A percentile compares a stretch with the other conserved stretches of the same genome.
phyloP scores from a whole-genome alignment of 169 alveolate genomes.

The Condylostoma magnum region DNA sequence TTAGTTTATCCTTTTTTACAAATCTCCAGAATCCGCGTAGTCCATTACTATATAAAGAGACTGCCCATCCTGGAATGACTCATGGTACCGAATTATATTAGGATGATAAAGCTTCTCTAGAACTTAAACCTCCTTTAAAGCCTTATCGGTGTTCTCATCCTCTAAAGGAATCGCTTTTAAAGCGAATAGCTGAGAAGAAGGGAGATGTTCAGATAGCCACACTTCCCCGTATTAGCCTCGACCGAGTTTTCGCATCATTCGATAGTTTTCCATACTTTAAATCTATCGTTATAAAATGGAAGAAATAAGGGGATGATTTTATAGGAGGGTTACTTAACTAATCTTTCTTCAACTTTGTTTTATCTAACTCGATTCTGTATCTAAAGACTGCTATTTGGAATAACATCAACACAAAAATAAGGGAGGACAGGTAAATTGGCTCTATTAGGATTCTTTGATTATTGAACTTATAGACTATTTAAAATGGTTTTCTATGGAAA shows the following conservation, averaged over 20 bases:
- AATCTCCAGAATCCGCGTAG: conserved; percentile 76
- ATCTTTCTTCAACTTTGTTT: too few species aligned
- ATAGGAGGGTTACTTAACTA: too few species aligned
- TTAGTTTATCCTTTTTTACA: conserved; percentile 50
- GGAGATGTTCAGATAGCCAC: conserved; percentile 1
- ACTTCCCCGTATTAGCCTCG: conserved; percentile 23
- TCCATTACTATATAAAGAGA: conserved; percentile 78
- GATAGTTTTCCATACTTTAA: conserved; percentile 8
- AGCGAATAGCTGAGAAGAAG: not conserved
- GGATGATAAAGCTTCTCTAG: conserved; percentile 73
- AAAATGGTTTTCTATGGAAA: conserved; percentile 39
- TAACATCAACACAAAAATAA: too few species aligned
- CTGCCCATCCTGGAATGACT: conserved; percentile 50
- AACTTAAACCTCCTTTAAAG: conserved; percentile 81
- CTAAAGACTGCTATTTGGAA: too few species aligned
- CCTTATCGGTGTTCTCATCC: conserved; percentile 9
- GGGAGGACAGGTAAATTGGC: too few species aligned
- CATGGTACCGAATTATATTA: conserved; percentile 86
- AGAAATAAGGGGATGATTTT: too few species aligned
- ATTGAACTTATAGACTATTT: conserved; percentile 17
- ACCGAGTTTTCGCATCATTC: conserved; percentile 16
- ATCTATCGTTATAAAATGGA: too few species aligned
- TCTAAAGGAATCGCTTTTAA: not conserved
- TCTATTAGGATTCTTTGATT: not conserved
- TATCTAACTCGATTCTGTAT: too few species aligned